Evolutionary conservation across 768 basidiomycete species (phyloP), one percentile per base, ranked within the genome.

Genomic region (Agrocybe praecox): DNA sequence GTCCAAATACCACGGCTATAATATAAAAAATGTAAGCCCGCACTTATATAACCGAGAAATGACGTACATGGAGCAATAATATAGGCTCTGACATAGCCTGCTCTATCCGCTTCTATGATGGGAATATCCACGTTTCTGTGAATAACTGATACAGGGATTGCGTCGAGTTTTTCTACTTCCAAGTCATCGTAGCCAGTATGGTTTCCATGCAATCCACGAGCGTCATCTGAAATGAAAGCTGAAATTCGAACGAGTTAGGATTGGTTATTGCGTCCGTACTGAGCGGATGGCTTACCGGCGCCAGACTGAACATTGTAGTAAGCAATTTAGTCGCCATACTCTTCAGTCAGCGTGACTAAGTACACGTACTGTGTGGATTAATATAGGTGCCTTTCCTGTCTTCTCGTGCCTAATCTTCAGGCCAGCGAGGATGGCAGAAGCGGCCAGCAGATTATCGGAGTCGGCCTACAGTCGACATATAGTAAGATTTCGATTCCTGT

Each of bases 291-390:
- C 10, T 6, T 76, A 82, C 80, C 81, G 48, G 24, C 40, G 6
- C 57, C 52, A 43, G 49, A 48, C 33, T 49, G 9, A 5, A 29
- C 26, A 29, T 21, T 7, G 18, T 43, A 7, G 6, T 24, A 24
- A 43, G n/a, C 22, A n/a, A 42, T n/a, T n/a, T n/a, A n/a, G n/a
- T n/a, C n/a, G n/a, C n/a, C n/a, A n/a, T n/a, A n/a, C n/a, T n/a
- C n/a, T n/a, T n/a, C n/a, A n/a, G n/a, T n/a, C n/a, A n/a, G n/a
- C n/a, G n/a, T 23, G n/a, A 12, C 7, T 17, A 24, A 3, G 10
- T 26, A n/a, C 2, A 68, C 83, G 59, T 57, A 84, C 86, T 0
- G 84, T 85, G 58, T 88, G 82, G 15, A 88, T 84, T 12, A 81
- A 69, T 56, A 76, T 71, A 8, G 85, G 77, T 1, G 65, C 63